Conservation (phyloP, 768 basidiomycete genomes). For the Chalciporus chontae region DNA sequence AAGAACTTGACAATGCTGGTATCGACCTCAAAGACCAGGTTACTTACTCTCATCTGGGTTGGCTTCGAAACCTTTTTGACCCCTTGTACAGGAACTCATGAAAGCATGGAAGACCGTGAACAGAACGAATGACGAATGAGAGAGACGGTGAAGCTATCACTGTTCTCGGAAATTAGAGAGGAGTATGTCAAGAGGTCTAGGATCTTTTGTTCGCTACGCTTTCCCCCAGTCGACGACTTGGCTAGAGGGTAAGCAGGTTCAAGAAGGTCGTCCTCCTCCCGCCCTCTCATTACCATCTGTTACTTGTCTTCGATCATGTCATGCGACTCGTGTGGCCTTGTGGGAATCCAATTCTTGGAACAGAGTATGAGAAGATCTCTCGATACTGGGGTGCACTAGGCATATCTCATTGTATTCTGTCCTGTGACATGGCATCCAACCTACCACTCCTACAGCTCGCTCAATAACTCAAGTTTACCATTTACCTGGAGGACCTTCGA, state of each 20-base stretch:
- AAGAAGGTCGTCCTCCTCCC: neutral
- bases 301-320: neutral
- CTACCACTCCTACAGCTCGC: no score
- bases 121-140: neutral
- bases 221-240: neutral
- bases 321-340: neutral
- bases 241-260: neutral
- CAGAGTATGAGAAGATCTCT: neutral
- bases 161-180: no score
- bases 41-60: conserved; percentile 11
- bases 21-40: conserved; percentile 58
- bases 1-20: conserved; percentile 55
- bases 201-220: neutral
- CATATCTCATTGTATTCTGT: no score
- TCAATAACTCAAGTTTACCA: no score
- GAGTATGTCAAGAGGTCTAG: no score
- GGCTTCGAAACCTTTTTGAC: neutral
- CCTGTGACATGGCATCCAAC: no score
- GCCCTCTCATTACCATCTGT: neutral
- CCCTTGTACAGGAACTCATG: conserved; percentile 42
- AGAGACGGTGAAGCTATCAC: no score
- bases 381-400: neutral
- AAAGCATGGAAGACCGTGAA: conserved; percentile 33
- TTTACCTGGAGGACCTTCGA: no score
- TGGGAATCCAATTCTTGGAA: neutral